phyloP scores from a whole-genome alignment of 1,284 basidiomycete species.

The Ustilago tritici region DNA sequence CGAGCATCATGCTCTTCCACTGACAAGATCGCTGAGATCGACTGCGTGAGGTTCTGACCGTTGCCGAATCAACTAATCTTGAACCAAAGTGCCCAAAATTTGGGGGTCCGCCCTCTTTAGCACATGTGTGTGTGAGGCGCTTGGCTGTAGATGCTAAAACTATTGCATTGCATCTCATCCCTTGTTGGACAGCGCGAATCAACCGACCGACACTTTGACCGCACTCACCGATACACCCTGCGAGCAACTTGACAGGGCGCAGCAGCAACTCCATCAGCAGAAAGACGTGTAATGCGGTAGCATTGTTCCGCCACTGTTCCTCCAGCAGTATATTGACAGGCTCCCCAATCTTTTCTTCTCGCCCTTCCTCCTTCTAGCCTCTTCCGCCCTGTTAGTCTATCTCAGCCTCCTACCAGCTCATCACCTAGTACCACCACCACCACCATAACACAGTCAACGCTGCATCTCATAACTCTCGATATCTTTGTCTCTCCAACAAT shows the following conservation, averaged over 20 bases:
- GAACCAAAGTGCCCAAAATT: background rate
- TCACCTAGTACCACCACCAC: background rate
- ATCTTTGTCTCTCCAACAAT: background rate
- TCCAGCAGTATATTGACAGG: conserved; percentile 12
- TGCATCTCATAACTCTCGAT: conserved; percentile 5
- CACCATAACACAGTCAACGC: conserved; percentile 5
- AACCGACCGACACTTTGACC: conserved; percentile 1
- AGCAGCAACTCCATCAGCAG: background rate
- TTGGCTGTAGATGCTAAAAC: background rate
- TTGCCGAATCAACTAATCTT: background rate
- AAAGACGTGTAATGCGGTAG: background rate
- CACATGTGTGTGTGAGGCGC: conserved; percentile 10
- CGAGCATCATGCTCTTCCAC: background rate
- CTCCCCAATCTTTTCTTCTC: background rate
- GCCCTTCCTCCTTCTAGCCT: background rate
- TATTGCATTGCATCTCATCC: conserved; percentile 6
- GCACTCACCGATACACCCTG: background rate
- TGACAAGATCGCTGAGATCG: background rate
- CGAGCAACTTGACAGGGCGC: background rate
- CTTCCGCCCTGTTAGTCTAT: conserved; percentile 5
- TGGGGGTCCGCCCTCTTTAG: conserved; percentile 16
- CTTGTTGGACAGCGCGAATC: conserved; percentile 20
- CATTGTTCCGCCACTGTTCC: conserved; percentile 4
- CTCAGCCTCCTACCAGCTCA: background rate
- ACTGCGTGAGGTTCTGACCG: background rate